Evolutionary conservation across 148 eudicot species (phyloP).

Genomic region (Dysphania ambrosioides): DNA sequence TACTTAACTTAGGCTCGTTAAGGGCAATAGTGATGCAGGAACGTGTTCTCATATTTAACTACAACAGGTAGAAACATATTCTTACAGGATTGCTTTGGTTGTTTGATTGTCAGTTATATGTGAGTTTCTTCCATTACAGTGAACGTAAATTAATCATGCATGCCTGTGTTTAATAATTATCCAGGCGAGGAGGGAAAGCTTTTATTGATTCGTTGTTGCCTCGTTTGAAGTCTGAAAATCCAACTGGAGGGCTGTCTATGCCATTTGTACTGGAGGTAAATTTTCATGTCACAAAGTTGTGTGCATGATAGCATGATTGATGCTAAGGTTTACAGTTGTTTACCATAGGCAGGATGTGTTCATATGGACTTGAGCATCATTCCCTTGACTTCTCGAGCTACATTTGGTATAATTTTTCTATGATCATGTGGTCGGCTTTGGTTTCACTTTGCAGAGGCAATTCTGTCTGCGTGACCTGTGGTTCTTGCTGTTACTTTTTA

Average conservation of each 20-base stretch:
- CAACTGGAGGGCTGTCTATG: conserved; percentile 70
- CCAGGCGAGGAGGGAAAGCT: conserved; percentile 91
- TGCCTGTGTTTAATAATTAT: conserved; percentile 21
- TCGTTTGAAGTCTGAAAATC: conserved; percentile 67
- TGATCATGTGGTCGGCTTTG: neutral
- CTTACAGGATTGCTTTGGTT: neutral
- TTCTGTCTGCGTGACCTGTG: conserved; percentile 1
- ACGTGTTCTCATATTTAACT: conserved; percentile 82
- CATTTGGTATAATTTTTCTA: neutral
- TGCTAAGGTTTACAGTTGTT: neutral
- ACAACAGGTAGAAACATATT: conserved; percentile 60
- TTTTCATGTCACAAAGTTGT: neutral
- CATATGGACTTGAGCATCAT: neutral
- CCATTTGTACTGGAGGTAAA: conserved; percentile 91
- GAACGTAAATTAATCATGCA: conserved; percentile 8
- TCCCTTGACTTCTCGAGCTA: neutral
- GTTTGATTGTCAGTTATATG: conserved; percentile 8
- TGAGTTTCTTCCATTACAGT: neutral
- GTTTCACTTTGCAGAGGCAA: neutral
- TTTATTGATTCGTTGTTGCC: conserved; percentile 86
- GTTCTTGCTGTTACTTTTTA: neutral
- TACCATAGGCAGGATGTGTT: neutral
- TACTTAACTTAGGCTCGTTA: conserved; percentile 88
- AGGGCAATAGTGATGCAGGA: conserved; percentile 98
- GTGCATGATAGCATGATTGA: neutral